Base-by-base conservation (phyloP, 805 yeast species). In the Yarrowia sp. region DNA sequence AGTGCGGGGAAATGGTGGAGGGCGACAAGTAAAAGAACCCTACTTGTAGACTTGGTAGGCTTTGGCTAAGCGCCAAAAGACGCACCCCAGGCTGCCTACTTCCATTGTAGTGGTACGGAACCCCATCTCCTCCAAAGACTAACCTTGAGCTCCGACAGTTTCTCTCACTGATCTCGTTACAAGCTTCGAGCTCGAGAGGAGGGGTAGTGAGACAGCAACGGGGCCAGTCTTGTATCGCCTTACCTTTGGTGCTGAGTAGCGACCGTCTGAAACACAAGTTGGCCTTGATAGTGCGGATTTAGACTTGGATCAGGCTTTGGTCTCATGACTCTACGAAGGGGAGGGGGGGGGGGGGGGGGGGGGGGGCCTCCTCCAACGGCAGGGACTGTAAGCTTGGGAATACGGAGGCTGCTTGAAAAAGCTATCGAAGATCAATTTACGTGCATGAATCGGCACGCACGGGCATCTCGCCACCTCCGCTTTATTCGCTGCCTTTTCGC, bases 1-100 rank as follows among this genome's bases (percentile, higher is more conserved):
- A 19, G 51, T 44, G 51, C 51, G 51, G 51, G 51, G 51, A n/a
- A n/a, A n/a, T 18, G 29, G 35, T 44, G 51, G 51, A 44, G 35
- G 51, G 18, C 29, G 31, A n/a, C n/a, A 6, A n/a, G 47, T 13
- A 2, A 42, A 42, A n/a, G n/a, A n/a, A 42, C 27, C 13, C 29
- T 22, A 39, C n/a, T n/a, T 24, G 29, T 9, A 27, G 29, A n/a
- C n/a, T n/a, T n/a, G n/a, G n/a, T n/a, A 21, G 25, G 25, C 7
- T 19, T 8, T 19, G 5, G 18, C 46, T 22, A 41, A 19, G 49
- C 31, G 22, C 49, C 22, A 24, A 22, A 42, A n/a, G 49, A 25
- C 32, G 49, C 49, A 42, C 22, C 33, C 33, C 19, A 24, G 49
- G 49, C 49, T 6, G 49, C 49, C 49, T 24, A 22, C 44, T n/a